Conservation (phyloP, 23 red algal genomes). For the Chondrus crispus region DNA sequence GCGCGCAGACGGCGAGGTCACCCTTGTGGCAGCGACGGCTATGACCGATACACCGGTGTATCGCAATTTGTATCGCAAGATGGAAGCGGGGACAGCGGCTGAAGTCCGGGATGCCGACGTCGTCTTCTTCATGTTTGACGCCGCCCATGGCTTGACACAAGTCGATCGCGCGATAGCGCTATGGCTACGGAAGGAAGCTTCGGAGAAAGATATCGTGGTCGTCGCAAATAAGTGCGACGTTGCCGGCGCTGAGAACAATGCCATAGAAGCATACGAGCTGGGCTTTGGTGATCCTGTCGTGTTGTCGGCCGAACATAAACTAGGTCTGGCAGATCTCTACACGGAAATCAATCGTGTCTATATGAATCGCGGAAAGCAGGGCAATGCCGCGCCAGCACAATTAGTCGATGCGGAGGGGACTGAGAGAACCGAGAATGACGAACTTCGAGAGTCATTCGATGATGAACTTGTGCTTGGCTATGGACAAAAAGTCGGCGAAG, state of each 20-base stretch:
- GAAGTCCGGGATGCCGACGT: conserved; percentile 46
- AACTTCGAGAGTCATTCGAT: conserved; percentile 16
- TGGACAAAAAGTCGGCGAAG: neutral
- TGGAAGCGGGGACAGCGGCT: conserved; percentile 40
- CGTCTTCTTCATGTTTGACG: conserved; percentile 81
- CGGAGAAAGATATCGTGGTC: conserved; percentile 30
- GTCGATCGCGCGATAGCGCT: conserved; percentile 69
- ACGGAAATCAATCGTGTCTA: conserved; percentile 3
- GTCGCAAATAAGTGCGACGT: conserved; percentile 92
- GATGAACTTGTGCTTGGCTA: conserved; percentile 24
- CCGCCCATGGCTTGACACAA: conserved; percentile 51
- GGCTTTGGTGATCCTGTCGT: conserved; percentile 76
- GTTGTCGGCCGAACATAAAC: conserved; percentile 74
- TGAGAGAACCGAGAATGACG: neutral
- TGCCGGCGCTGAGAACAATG: conserved; percentile 3
- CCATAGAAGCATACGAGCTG: conserved; percentile 68
- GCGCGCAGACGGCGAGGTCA: no score
- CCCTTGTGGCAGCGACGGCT: conserved; percentile 13
- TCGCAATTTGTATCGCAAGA: conserved; percentile 47
- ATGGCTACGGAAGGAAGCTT: conserved; percentile 49
- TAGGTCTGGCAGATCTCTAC: conserved; percentile 88
- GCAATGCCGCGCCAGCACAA: neutral
- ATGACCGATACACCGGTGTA: conserved; percentile 29
- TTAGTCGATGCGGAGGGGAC: neutral
- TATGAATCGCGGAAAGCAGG: neutral